Base-by-base conservation (phyloP, 805 yeast genomes). In the Metschnikowia chrysomelidarum region DNA sequence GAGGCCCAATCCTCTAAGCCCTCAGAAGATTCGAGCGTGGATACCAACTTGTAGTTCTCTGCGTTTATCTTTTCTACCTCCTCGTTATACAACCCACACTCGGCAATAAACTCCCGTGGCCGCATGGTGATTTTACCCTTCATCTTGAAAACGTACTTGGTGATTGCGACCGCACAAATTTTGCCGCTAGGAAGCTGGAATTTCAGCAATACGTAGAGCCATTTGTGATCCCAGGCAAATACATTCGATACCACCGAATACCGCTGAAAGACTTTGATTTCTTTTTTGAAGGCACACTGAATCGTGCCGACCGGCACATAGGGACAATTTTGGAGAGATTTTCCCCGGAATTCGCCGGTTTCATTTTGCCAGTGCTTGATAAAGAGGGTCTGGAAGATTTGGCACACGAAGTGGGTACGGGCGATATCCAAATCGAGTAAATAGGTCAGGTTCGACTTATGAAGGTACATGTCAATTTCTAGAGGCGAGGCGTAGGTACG, bases 371-470 rank as follows among this genome's bases (percentile, higher is more conserved):
- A 59, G 49, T 63, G 71, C 23, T 65, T 54, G 42, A 64, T 54
- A 49, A 81, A 78, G 38, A 77, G 64, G 44, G 71, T 72, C 49
- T 76, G 80, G 49, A 89, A 75, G 4, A 77, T 60, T 28, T 62
- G 57, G 16, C 75, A 60, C 63, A 87, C 63, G 36, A 81, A 59
- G 38, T 78, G 76, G 6, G 84, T 70, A 54, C 97, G 76, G 3
- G 86, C 78, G 43, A 87, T 69, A 54, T 89, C 97, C 54, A 87
- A 65, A 47, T 89, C 97, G 13, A 69, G 62, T 51, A 84, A 82
- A 60, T 89, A 91, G 1, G 95, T 83, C 5, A 91, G 79, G 57
- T 91, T 91, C 38, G 83, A 78, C 64, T 89, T 91, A 66, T 89
- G 98, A 30, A 87, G 50, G 53, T 87, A 87, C 65, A 85, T 75